These are phyloP conservation scores for Thermothelomyces thermophilus DNA, from an alignment of 2,329 filamentous ascomycete genomes.

Conservation along the genomic window DNA sequence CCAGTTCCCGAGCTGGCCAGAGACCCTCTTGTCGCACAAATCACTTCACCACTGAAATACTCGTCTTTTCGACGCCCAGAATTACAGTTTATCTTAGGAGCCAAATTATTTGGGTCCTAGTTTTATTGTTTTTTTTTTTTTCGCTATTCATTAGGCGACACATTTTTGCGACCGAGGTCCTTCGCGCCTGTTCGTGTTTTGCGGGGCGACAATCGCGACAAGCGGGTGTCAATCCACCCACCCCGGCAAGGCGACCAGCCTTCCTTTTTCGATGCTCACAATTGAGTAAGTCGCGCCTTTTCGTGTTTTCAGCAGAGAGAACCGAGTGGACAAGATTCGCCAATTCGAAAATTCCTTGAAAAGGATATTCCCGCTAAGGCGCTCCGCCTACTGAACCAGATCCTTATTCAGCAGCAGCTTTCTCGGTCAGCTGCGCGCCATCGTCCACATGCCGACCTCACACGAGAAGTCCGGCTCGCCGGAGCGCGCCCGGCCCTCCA, in stretches of 20 bases:
- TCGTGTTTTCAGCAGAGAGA: neutral
- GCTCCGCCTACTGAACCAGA: constrained; percentile 14
- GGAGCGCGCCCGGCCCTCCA: constrained; percentile 4
- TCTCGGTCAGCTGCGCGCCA: constrained; percentile 26
- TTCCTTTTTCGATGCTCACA: constrained; percentile 21
- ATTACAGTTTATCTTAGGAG: neutral
- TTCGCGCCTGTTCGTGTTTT: neutral
- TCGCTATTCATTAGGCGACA: too few species aligned
- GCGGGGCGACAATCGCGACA: constrained; percentile 13
- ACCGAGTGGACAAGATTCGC: neutral
- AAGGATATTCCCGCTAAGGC: constrained; percentile 14
- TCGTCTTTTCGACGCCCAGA: neutral
- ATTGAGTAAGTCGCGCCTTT: constrained; percentile 23
- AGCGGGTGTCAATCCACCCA: constrained; percentile 4
- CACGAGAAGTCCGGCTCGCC: constrained; percentile 10
- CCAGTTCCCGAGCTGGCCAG: neutral
- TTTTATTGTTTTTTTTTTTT: too few species aligned
- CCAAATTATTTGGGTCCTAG: too few species aligned
- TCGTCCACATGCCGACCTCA: constrained; percentile 25
- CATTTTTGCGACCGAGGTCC: neutral
- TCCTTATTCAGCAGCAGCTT: constrained; percentile 25
- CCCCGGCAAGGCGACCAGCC: constrained; percentile 13
- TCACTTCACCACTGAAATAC: neutral
- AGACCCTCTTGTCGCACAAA: neutral
- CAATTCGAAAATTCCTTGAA: neutral